These are phyloP conservation scores for Metrosideros polymorpha DNA, from an alignment of 441 rosid genomes.

Conservation along the genomic window DNA sequence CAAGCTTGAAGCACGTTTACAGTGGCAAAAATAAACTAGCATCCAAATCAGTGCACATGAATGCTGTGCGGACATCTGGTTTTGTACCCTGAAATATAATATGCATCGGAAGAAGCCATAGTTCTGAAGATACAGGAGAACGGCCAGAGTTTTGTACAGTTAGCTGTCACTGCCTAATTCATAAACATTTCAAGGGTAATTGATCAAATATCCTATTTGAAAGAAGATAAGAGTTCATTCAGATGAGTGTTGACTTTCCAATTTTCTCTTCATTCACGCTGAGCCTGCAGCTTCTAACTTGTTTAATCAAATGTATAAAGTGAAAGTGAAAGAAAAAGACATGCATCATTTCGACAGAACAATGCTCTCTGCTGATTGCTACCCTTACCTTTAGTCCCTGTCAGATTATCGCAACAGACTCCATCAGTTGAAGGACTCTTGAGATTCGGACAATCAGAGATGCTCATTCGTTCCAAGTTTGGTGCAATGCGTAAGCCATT, in stretches of 20 bases:
- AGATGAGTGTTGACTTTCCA: background rate
- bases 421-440: background rate
- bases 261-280: background rate
- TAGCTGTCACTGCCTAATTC: background rate
- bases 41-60: background rate
- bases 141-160: background rate
- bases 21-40: background rate
- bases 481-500: background rate
- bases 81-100: background rate
- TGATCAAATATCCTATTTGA: background rate
- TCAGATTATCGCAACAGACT: background rate
- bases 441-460: conserved; percentile 13
- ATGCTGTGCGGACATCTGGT: background rate
- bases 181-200: background rate
- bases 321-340: background rate
- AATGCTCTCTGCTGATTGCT: background rate
- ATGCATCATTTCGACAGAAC: background rate
- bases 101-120: background rate
- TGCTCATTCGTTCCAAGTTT: conserved; percentile 2
- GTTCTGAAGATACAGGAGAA: background rate
- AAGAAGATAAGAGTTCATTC: background rate
- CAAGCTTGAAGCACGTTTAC: background rate
- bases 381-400: conserved; percentile 1
- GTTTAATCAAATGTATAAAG: background rate
- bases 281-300: background rate